Evolutionary conservation across 2,329 filamentous ascomycete species (phyloP), one percentile per base, ranked within the genome.

Genomic region (Beauveria australis): DNA sequence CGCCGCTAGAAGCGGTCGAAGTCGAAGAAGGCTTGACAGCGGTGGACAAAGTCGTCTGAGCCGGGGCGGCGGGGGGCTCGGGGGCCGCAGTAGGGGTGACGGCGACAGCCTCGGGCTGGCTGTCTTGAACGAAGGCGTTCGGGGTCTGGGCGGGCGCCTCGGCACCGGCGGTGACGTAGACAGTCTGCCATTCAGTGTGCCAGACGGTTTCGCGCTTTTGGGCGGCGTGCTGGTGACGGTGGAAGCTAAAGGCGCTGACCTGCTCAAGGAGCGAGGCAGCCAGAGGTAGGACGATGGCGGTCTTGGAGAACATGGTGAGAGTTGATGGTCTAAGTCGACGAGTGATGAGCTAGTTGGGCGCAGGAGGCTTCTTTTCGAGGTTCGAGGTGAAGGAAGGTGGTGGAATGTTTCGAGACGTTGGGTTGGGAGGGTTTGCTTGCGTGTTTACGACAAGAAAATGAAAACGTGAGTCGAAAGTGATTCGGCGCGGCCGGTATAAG

Each of bases 221-320:
- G 51, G 71, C 69, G 53, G 67, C 64, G 64, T 79, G 75, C 53
- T 68, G 68, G 66, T 77, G 75, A 49, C 74, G 75, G 69, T 79
- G 75, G 62, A 72, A 66, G 70, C 74, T 75, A 65, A 75, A 67
- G 64, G 76, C 79, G 46, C 75, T 61, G 63, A 73, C 73, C 69
- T 79, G 74, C 66, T 76, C 73, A 65, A 75, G 71, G 52, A 81
- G 72, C 66, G 75, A 71, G 61, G 76, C 71, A 60, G 76, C 71
- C 59, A 75, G 74, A 61, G 81, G 67, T 62, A 73, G 63, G 60
- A 74, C 69, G 61, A 78, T 62, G 67, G 76, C 72, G 65, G 28
- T 12, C 22, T 78, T 79, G 68, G 72, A 67, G 64, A 74, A 71
- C 79, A 81, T 81, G 19, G 63, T 75, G 70, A 63, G 19, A 22